Evolutionary conservation across 2,329 filamentous ascomycete genomes (phyloP), one percentile per base, ranked within the genome.

Genomic region (Gliomastix tumulicola): DNA sequence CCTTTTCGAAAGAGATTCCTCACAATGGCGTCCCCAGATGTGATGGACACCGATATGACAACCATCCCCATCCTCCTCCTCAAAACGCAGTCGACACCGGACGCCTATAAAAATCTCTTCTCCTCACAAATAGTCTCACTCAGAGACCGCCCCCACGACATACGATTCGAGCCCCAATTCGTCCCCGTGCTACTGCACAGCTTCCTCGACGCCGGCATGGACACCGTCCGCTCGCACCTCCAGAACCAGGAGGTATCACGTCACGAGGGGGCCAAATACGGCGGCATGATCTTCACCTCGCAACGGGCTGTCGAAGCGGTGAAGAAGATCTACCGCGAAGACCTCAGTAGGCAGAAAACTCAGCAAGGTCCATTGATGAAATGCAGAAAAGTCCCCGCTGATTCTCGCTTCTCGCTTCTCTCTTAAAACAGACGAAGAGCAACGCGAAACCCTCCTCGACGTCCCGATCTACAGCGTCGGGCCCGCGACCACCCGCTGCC

Each of bases 281-380:
- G 84, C 6, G 86, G 84, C n/a, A 62, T 90, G 40, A 80, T 92
- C 34, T 90, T 92, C 53, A 92, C 86, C 3, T 89, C 84, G 7
- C 87, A 92, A 55, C 74, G 86, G 34, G 84, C 87, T 2, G 86
- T 92, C 3, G 87, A 92, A 54, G 84, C 82, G 0, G 88, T 92
- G 49, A 63, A 75, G 4, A 65, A 71, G 32, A 61, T 87, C 8
- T 69, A 88, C 1, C 61, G 71, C 12, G 71, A 76, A 21, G n/a
- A n/a, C n/a, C n/a, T n/a, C n/a, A n/a, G n/a, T n/a, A n/a, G n/a
- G n/a, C n/a, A n/a, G n/a, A n/a, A n/a, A n/a, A n/a, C n/a, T n/a
- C n/a, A n/a, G n/a, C n/a, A n/a, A n/a, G n/a, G n/a, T n/a, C n/a
- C n/a, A n/a, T n/a, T n/a, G n/a, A n/a, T n/a, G n/a, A n/a, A n/a